These are phyloP conservation scores for Zizania palustris DNA, from an alignment of 202 grass and related monocot species.

Conservation along the genomic window DNA sequence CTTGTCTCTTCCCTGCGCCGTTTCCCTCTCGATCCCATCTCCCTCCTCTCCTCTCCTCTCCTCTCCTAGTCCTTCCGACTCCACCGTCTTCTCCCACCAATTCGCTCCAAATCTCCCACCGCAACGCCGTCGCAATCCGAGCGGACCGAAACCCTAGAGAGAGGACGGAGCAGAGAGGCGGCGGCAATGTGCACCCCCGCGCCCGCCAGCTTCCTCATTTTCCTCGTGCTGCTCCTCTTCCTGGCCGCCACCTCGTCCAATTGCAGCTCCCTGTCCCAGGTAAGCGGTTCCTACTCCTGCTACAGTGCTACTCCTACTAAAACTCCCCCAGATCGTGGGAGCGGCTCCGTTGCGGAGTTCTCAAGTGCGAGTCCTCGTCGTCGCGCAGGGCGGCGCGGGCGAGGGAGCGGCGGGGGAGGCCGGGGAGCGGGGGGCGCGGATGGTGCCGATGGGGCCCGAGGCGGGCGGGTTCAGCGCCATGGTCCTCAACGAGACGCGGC, in stretches of 20 bases:
- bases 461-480: conserved; percentile 42
- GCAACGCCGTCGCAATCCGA: neutral
- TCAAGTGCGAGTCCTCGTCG: neutral
- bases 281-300: conserved; percentile 23
- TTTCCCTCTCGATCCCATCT: neutral
- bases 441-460: conserved; percentile 50
- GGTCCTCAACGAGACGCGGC: conserved; percentile 61
- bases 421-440: conserved; percentile 23
- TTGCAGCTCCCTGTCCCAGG: conserved; percentile 30
- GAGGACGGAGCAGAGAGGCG: neutral
- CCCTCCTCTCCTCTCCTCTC: conserved; percentile 2
- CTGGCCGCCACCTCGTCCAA: conserved; percentile 32
- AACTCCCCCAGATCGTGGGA: conserved; percentile 17
- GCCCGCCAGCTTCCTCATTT: conserved; percentile 23
- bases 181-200: conserved; percentile 45
- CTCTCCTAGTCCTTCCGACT: neutral
- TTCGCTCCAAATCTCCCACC: neutral
- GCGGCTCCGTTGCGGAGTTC: neutral
- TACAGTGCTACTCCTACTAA: too few species aligned
- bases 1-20: conserved; percentile 26
- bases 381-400: conserved; percentile 8
- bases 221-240: conserved; percentile 46
- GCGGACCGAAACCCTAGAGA: conserved; percentile 16
- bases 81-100: neutral
- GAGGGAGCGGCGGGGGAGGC: too few species aligned